Conservation (phyloP, 176 grass and related monocot species). For the Eleusine indica region DNA sequence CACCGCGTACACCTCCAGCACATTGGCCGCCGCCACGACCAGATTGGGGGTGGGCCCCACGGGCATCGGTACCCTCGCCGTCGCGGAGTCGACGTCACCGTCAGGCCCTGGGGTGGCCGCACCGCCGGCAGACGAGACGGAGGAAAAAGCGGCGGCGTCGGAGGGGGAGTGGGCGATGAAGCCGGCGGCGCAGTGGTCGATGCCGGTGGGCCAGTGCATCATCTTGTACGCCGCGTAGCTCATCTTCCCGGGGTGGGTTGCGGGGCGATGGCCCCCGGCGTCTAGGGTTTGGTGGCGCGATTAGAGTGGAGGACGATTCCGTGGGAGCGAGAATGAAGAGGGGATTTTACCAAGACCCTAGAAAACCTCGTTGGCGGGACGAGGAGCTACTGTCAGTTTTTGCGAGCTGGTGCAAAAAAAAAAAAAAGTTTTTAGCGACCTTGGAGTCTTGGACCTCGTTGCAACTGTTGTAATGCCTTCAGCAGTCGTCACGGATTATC, state of each 20-base stretch:
- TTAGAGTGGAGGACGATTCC: neutral
- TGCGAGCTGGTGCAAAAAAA: too few species aligned
- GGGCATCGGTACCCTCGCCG: conserved; percentile 12
- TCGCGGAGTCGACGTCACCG: conserved; percentile 43
- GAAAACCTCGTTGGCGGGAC: neutral
- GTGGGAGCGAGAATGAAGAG: neutral
- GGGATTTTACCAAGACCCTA: conserved; percentile 17
- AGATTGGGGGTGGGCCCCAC: conserved; percentile 67
- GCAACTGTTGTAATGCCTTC: too few species aligned
- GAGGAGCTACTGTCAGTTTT: neutral
- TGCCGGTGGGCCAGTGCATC: conserved; percentile 79
- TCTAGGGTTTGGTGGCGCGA: conserved; percentile 22
- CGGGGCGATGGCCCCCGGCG: neutral
- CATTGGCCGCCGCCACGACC: conserved; percentile 75
- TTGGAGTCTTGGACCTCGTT: too few species aligned
- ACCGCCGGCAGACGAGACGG: neutral
- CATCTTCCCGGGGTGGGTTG: conserved; percentile 40
- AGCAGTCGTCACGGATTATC: too few species aligned
- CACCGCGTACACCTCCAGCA: conserved; percentile 81
- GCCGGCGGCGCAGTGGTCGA: conserved; percentile 79
- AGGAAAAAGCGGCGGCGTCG: conserved; percentile 30
- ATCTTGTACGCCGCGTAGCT: conserved; percentile 94
- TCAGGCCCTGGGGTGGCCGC: conserved; percentile 17
- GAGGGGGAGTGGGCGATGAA: conserved; percentile 69
- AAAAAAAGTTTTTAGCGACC: too few species aligned